phyloP scores from a whole-genome alignment of 345 rosid genomes.

The Syzygium oleosum region DNA sequence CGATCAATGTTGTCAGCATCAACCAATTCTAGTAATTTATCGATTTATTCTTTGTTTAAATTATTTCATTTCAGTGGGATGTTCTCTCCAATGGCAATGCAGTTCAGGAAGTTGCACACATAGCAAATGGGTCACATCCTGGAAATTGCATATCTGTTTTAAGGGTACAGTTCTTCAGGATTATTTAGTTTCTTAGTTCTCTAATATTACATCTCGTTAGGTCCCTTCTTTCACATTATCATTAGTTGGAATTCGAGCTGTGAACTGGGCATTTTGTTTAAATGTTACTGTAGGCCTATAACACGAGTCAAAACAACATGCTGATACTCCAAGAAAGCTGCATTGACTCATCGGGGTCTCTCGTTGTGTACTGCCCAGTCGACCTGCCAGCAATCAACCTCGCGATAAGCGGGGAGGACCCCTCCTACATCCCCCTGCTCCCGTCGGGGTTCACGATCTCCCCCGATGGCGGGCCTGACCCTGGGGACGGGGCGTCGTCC shows the following conservation, averaged over 20 bases:
- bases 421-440: slow-evolving; percentile 74
- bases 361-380: slow-evolving; percentile 79
- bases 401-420: slow-evolving; percentile 94
- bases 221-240: not conserved
- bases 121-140: slow-evolving; percentile 78
- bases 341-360: slow-evolving; percentile 75
- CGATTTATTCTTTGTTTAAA: not conserved
- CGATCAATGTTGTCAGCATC: not conserved
- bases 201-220: not conserved
- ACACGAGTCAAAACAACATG: slow-evolving; percentile 79
- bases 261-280: not conserved
- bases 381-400: slow-evolving; percentile 73
- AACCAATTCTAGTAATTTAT: not conserved
- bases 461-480: slow-evolving; percentile 48
- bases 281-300: slow-evolving; percentile 45
- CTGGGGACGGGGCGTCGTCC: slow-evolving; percentile 52
- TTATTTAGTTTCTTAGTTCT: not conserved
- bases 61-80: slow-evolving; percentile 59
- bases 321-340: slow-evolving; percentile 93
- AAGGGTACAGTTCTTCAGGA: slow-evolving; percentile 41
- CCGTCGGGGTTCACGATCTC: slow-evolving; percentile 90
- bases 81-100: slow-evolving; percentile 82
- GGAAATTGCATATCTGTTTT: slow-evolving; percentile 95
- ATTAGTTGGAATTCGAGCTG: not conserved
- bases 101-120: slow-evolving; percentile 91